Base-by-base conservation (phyloP, 2,329 filamentous ascomycete genomes). In the Verticillium longisporum region DNA sequence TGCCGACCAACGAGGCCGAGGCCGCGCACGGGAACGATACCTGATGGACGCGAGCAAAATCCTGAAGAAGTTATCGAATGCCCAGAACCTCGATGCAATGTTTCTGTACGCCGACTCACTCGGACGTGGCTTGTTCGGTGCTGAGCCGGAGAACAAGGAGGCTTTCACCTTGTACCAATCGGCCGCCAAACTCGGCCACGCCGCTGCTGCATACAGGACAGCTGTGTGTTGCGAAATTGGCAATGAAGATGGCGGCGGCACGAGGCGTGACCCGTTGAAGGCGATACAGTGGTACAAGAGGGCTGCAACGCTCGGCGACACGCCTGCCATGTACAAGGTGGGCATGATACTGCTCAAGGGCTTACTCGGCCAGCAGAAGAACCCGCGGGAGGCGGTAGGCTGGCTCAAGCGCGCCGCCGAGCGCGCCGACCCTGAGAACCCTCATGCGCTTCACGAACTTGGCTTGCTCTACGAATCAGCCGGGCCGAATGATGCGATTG, bases 261-360 rank as follows among this genome's bases (percentile, higher is more conserved):
- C 95, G 1, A 87, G 91, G 62, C 90, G 89, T 68, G 95, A 99
- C 70, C 91, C 92, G 0, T 77, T 94, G 66, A 98, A 98, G 76
- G 94, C 95, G 1, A 93, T 98, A 21, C 94, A 98, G 73, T 99
- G 95, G 95, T 99, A 99, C 75, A 92, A 94, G 73, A 90, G 93
- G 54, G 92, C 95, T 6, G 94, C 95, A 11, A 89, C 89, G 13
- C 81, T 98, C 2, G 94, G 95, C 3, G 94, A 99, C 70, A 89
- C 90, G 1, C 90, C 94, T 0, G 95, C 93, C 34, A 96, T 98
- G 92, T 99, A 97, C 79, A 99, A 99, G 76, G 87, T 98, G 75
- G 95, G 95, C 62, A 96, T 97, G 88, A 96, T 99, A 66, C 79
- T 91, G 64, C 84, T 98, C 60, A 98, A 98, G 74, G 95, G 94